Base-by-base conservation (phyloP, 768 basidiomycete genomes). In the Boletus barrowsii region DNA sequence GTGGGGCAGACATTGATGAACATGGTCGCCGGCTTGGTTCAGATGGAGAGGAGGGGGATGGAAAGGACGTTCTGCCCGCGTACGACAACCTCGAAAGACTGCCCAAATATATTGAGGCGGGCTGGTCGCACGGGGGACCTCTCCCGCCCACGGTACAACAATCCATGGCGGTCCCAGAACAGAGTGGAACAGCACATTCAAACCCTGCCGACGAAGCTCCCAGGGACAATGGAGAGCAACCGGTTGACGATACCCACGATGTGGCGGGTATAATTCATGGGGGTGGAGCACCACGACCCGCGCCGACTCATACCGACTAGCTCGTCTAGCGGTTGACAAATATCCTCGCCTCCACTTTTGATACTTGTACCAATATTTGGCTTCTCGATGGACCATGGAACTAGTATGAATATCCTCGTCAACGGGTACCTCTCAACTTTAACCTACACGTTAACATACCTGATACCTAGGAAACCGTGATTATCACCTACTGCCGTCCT, bases 61-160 rank as follows among this genome's bases (percentile, higher is more conserved):
- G 77, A 54, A 81, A 80, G 56, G 80, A 81, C 32, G 53, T 61
- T 0, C 71, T 81, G 24, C 80, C 80, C 9, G 77, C 79, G 5
- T 82, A 81, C 43, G 75, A 80, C 42, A 64, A 57, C 14, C 46
- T 63, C 13, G 79, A 79, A 30, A 70, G 77, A 10, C 80, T 79
- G 26, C 80, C 80, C 26, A 77, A 74, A 50, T 81, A 81, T 58
- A 36, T 62, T 0, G 75, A 74, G 20, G 47, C 53, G 6, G 36
- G 54, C 29, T 53, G 58, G 57, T 42, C 50, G 13, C 56, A 46
- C 8, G 42, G 49, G 5, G 40, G 22, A 6, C 43, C 35, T 36
- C 51, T 33, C 8, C 42, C 43, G 13, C 40, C 42, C 4, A 8
- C 4, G 22, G 51, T 26, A 8, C 35, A 53, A 18, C 57, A 46